Evolutionary conservation across 148 eudicot species (phyloP).

Genomic region (Silene uniflora): DNA sequence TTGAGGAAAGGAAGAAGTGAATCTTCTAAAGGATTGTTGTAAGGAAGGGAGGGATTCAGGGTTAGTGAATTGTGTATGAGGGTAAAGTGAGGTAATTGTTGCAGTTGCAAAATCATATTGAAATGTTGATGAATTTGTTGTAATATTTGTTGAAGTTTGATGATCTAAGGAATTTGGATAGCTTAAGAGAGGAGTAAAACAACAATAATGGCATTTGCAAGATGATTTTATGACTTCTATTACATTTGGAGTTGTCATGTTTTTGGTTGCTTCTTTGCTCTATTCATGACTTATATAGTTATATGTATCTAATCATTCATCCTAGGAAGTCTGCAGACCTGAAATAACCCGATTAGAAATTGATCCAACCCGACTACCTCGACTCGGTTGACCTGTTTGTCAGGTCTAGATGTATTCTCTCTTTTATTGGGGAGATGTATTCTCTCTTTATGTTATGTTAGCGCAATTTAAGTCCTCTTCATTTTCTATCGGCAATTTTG

Average conservation of each 20-base stretch:
- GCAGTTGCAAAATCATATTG: slow-evolving; percentile 46
- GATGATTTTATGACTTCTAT: slow-evolving; percentile 29
- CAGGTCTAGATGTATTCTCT: too few species aligned
- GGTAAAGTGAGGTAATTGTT: slow-evolving; percentile 49
- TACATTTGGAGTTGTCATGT: slow-evolving; percentile 43
- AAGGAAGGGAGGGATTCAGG: slow-evolving; percentile 65
- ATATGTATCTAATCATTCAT: background rate
- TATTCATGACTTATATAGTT: background rate
- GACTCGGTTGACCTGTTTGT: too few species aligned
- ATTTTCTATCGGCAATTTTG: too few species aligned
- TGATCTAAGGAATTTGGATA: slow-evolving; percentile 18
- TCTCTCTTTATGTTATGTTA: too few species aligned
- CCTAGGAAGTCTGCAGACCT: too few species aligned
- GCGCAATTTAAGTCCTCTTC: too few species aligned
- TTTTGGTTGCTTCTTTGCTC: slow-evolving; percentile 4
- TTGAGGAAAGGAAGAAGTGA: slow-evolving; percentile 45
- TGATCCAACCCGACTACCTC: too few species aligned
- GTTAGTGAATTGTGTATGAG: slow-evolving; percentile 54
- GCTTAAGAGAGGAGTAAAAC: slow-evolving; percentile 24
- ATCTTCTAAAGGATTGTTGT: slow-evolving; percentile 35
- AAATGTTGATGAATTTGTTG: slow-evolving; percentile 25
- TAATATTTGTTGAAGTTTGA: slow-evolving; percentile 21
- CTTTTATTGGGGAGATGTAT: too few species aligned
- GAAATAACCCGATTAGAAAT: too few species aligned
- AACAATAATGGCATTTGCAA: slow-evolving; percentile 42